Base-by-base conservation (phyloP, 1,139 yeast species). In the Kodamaea plutei region DNA sequence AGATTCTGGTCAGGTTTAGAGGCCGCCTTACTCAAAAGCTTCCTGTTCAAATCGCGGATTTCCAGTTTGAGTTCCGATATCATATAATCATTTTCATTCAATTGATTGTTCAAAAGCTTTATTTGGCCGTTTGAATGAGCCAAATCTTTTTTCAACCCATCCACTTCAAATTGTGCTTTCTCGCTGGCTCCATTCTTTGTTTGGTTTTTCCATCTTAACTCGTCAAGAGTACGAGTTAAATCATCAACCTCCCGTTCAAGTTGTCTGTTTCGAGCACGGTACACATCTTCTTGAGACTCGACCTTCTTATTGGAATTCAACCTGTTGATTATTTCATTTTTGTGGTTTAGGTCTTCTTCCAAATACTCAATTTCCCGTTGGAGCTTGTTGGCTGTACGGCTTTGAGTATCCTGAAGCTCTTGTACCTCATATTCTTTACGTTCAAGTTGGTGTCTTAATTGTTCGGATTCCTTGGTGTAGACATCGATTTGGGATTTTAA, bases 341-440 rank as follows among this genome's bases (percentile, higher is more conserved):
- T 40, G 18, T 25, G 29, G 4, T 26, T 31, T 6, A 41, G 12
- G 10, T 39, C 45, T 19, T 39, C 39, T 26, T 42, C 45, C 14
- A 41, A 31, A 5, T 31, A 17, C 6, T 33, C 36, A 9, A 42
- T 34, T 26, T 42, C 41, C 16, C 38, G 28, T 26, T 40, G 40
- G 4, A 36, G 38, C 7, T 36, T 32, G 13, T 13, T 29, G 9
- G 31, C 21, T 2, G 32, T 29, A 15, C 30, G 32, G 8, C 26
- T 31, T 8, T 33, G 25, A 5, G 29, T 36, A 8, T 26, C 30
- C 4, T 41, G 48, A 15, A 50, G 30, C 12, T 54, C 54, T 23
- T 43, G 41, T n/a, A 48, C 30, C 23, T 40, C 39, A 20, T 38
- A 40, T 12, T 40, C 41, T 16, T 34, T 33, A 3, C 43, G 28